Evolutionary conservation across 306 rosid species (phyloP), one percentile per base, ranked within the genome.

Genomic region (Cucumis cinereus): DNA sequence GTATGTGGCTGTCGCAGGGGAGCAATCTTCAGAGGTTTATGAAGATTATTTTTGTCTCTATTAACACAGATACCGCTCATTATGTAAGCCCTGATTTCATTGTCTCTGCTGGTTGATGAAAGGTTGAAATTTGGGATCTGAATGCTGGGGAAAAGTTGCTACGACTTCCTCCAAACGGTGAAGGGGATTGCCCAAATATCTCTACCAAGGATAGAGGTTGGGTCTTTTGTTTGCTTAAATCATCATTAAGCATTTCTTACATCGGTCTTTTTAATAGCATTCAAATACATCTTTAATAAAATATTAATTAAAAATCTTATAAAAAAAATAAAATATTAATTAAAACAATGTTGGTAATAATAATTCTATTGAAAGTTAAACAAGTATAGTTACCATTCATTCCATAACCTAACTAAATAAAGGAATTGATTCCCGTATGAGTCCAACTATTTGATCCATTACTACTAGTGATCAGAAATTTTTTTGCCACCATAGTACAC

Each of bases 91-190:
- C 41, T 35, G 8, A 57, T 69, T 70, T 72, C 81, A 80, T 77
- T 30, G 19, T 74, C 77, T 75, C 75, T 52, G 77, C 79, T 53
- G 80, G 14, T 77, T 85, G 66, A 57, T 68, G 75, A 20, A 84
- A 94, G 99, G 95, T 92, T 84, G 97, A 89, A 82, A 84, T 94
- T 82, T 94, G 97, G 99, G 99, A 94, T 88, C 93, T 92, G 54
- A 86, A 83, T 81, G 83, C 95, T 23, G 89, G 85, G 74, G 87
- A 91, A 78, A 90, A 82, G 88, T 78, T 83, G 77, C 81, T 74
- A 35, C 87, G 53, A 38, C 82, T 94, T 40, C 89, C 95, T 84
- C 79, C 87, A 75, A 85, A 77, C 75, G 69, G 69, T 52, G 54
- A 55, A 28, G 66, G 73, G 80, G 84, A 84, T 80, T 79, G 86